phyloP scores from a whole-genome alignment of 768 basidiomycete genomes.

The Amanita pallidorosea region DNA sequence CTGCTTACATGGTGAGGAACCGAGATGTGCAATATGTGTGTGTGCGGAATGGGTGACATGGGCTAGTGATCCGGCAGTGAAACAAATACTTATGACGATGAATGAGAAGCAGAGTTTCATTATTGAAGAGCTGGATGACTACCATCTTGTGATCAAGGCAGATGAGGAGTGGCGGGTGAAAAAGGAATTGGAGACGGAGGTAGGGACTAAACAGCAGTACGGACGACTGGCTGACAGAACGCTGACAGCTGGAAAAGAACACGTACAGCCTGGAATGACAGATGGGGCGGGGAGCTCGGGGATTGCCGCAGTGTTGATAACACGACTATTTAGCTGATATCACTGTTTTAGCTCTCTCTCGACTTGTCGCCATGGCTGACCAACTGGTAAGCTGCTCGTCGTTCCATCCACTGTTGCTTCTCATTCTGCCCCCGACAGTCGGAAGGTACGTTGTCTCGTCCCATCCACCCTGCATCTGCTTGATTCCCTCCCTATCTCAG shows the following conservation, averaged over 20 bases:
- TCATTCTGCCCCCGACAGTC: not conserved
- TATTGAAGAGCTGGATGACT: slow-evolving; percentile 80
- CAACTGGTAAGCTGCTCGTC: slow-evolving; percentile 1
- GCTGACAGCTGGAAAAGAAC: slow-evolving; percentile 67
- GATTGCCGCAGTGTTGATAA: slow-evolving; percentile 1
- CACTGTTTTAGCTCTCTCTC: not conserved
- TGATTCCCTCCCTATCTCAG: slow-evolving; percentile 1
- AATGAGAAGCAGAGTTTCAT: slow-evolving; percentile 75
- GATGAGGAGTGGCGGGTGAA: slow-evolving; percentile 71
- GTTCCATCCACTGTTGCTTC: not conserved
- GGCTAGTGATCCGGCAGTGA: slow-evolving; percentile 75
- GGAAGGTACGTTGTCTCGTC: not conserved
- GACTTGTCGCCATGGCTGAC: slow-evolving; percentile 1
- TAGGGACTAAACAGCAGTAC: slow-evolving; percentile 18
- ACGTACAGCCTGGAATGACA: slow-evolving; percentile 58
- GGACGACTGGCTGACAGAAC: not conserved
- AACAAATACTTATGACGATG: slow-evolving; percentile 76
- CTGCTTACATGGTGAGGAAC: slow-evolving; percentile 52
- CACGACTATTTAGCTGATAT: too few species aligned
- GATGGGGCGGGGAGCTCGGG: not conserved
- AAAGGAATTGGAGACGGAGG: slow-evolving; percentile 68
- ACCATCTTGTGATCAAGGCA: slow-evolving; percentile 73
- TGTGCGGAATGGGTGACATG: not conserved
- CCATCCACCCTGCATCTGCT: not conserved
- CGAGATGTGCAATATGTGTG: too few species aligned